These are phyloP conservation scores for Daedaleopsis nitida DNA, from an alignment of 768 basidiomycete species.

Conservation along the genomic window DNA sequence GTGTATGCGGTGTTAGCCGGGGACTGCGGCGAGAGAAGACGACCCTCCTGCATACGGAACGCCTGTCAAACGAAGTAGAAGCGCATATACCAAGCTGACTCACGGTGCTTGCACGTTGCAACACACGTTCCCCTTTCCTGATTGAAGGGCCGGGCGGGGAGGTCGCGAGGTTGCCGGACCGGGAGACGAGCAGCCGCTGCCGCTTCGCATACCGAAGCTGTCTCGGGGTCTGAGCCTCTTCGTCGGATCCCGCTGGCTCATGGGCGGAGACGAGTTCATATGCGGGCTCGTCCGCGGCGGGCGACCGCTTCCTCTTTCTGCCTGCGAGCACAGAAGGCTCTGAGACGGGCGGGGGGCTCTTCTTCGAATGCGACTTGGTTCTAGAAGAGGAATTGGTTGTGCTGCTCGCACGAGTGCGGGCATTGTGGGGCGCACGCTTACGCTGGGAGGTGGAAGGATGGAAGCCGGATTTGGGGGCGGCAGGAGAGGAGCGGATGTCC, in stretches of 20 bases:
- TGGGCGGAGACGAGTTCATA: neutral
- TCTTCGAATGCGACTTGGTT: neutral
- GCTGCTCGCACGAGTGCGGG: neutral
- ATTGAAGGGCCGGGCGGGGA: neutral
- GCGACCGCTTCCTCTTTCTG: neutral
- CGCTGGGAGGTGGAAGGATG: neutral
- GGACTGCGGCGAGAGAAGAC: neutral
- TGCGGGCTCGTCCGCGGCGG: neutral
- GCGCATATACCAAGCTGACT: neutral
- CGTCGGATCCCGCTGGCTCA: neutral
- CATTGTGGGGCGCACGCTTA: neutral
- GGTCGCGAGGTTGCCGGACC: neutral
- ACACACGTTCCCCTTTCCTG: neutral
- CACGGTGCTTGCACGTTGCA: constrained; percentile 1
- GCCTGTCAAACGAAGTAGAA: neutral
- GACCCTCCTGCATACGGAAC: neutral
- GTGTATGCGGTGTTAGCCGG: neutral
- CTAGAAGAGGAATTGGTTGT: neutral
- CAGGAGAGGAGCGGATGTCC: no score
- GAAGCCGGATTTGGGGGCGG: neutral
- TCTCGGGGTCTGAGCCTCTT: constrained; percentile 1
- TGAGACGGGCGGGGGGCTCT: neutral
- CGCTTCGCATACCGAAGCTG: constrained; percentile 5
- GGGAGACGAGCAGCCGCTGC: neutral
- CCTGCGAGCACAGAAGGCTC: neutral